Conservation (phyloP, 495 filamentous ascomycete genomes). For the Neurospora intermedia region DNA sequence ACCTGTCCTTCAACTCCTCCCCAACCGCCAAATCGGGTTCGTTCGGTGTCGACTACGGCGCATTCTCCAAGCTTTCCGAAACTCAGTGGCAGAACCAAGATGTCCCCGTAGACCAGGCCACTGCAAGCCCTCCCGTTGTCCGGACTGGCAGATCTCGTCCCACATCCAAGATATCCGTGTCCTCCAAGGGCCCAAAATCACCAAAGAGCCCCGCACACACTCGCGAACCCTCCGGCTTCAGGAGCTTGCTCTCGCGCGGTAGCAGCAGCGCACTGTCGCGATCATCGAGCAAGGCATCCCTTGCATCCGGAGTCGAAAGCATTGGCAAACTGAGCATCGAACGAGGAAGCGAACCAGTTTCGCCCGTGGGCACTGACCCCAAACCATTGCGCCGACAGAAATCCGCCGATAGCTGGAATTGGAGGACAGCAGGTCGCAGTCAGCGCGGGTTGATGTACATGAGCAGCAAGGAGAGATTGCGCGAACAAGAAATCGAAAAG, state of each 20-base stretch:
- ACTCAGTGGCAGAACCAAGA: conserved; percentile 51
- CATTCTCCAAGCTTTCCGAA: conserved; percentile 37
- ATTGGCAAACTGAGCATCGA: conserved; percentile 51
- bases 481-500: conserved; percentile 39
- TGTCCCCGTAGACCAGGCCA: conserved; percentile 42
- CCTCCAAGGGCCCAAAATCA: conserved; percentile 54
- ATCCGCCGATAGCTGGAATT: conserved; percentile 44
- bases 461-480: conserved; percentile 46
- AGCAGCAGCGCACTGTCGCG: conserved; percentile 33
- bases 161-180: background rate
- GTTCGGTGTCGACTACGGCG: conserved; percentile 63
- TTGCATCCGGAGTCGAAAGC: conserved; percentile 42
- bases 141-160: conserved; percentile 40
- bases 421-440: conserved; percentile 36
- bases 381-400: conserved; percentile 28
- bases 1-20: conserved; percentile 37
- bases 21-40: conserved; percentile 31
- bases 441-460: conserved; percentile 48
- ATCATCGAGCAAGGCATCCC: conserved; percentile 41
- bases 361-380: conserved; percentile 23
- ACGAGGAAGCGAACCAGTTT: conserved; percentile 29
- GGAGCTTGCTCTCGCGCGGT: conserved; percentile 31
- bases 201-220: conserved; percentile 28
- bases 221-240: conserved; percentile 33
- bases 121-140: conserved; percentile 72